Conservation (phyloP, 495 filamentous ascomycete genomes). For the Penicillium flavigenum region DNA sequence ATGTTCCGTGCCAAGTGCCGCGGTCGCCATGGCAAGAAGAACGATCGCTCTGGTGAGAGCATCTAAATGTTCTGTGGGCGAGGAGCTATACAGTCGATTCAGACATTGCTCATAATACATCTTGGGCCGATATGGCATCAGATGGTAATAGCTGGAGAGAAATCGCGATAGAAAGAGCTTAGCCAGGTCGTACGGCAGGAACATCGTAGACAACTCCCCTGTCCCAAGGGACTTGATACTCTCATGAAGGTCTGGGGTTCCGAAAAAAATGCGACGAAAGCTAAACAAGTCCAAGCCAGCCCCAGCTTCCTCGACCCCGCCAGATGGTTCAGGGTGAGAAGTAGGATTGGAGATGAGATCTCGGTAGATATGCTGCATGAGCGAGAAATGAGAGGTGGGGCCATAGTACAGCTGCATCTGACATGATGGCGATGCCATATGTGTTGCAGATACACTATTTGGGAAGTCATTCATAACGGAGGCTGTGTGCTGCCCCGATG, state of each 20-base stretch:
- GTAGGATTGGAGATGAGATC: constrained; percentile 36
- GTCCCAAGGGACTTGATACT: constrained; percentile 9
- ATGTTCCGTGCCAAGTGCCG: constrained; percentile 36
- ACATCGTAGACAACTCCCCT: constrained; percentile 33
- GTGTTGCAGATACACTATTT: constrained; percentile 46
- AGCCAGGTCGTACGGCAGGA: constrained; percentile 40
- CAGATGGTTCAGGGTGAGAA: constrained; percentile 25
- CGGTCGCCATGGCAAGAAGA: constrained; percentile 35
- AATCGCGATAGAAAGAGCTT: constrained; percentile 36
- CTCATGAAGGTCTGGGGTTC: constrained; percentile 39
- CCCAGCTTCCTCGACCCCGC: constrained; percentile 45
- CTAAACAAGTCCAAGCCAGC: constrained; percentile 47
- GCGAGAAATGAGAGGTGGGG: constrained; percentile 45
- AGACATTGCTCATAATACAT: constrained; percentile 30
- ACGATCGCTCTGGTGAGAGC: constrained; percentile 30
- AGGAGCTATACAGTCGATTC: constrained; percentile 34
- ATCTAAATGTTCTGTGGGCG: constrained; percentile 23
- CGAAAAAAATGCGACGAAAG: constrained; percentile 48
- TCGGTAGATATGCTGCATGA: constrained; percentile 47
- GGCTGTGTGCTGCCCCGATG: constrained; percentile 20
- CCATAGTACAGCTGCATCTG: constrained; percentile 50
- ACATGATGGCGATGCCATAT: constrained; percentile 47
- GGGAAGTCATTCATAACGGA: constrained; percentile 35
- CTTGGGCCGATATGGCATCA: constrained; percentile 36
- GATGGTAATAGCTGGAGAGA: constrained; percentile 34